Conservation (phyloP, 2,329 filamentous ascomycete genomes). For the Whalleya microplaca region DNA sequence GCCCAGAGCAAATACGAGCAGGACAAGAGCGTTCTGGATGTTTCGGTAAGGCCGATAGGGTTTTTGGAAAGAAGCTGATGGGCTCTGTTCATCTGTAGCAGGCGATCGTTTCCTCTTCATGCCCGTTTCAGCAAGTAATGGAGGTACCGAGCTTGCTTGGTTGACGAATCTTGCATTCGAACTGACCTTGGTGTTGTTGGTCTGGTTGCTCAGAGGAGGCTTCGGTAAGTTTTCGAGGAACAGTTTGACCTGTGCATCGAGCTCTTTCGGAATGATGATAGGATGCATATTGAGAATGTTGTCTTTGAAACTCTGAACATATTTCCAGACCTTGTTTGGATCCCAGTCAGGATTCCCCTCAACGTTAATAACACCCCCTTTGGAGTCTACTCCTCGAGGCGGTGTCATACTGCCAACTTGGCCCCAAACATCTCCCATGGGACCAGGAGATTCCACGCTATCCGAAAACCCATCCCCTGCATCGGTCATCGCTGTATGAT, state of each 20-base stretch:
- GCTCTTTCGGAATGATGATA: constrained; percentile 57
- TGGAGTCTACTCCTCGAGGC: constrained; percentile 41
- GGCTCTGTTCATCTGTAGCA: constrained; percentile 34
- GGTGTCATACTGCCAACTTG: constrained; percentile 57
- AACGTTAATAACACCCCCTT: constrained; percentile 42
- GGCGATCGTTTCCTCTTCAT: constrained; percentile 62
- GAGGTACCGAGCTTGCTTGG: constrained; percentile 29
- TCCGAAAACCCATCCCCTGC: constrained; percentile 52
- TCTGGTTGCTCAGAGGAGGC: constrained; percentile 26
- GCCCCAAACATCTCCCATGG: constrained; percentile 60
- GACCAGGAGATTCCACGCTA: constrained; percentile 53
- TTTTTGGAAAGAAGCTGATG: constrained; percentile 41
- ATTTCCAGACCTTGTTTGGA: constrained; percentile 52
- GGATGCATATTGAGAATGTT: constrained; percentile 70
- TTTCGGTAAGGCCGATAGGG: constrained; percentile 63
- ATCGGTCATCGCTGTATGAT: constrained; percentile 39
- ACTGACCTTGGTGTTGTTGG: constrained; percentile 25
- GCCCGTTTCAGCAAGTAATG: constrained; percentile 33
- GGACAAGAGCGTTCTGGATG: constrained; percentile 78
- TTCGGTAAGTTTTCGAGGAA: constrained; percentile 55
- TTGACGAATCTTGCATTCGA: constrained; percentile 38
- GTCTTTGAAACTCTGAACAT: constrained; percentile 61
- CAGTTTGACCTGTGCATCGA: constrained; percentile 56
- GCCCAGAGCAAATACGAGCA: constrained; percentile 83
- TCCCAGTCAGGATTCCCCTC: constrained; percentile 61